Conservation (phyloP, 2,329 filamentous ascomycete species). For the Orbilia javanica region DNA sequence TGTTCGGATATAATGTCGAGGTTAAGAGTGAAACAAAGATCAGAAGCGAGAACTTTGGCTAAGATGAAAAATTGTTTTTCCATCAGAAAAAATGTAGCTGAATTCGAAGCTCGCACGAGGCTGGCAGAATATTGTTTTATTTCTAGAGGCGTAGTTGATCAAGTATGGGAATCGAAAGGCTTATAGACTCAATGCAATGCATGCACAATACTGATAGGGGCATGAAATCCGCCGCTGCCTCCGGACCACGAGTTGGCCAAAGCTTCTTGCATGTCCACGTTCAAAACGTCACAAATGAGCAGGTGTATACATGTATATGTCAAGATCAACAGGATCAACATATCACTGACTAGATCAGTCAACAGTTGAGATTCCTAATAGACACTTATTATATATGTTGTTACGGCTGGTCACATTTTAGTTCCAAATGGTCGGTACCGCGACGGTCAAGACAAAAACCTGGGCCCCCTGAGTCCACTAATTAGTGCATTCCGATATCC, state of each 20-base stretch:
- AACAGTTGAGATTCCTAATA: background rate
- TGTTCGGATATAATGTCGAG: background rate
- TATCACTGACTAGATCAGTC: background rate
- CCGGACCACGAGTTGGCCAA: background rate
- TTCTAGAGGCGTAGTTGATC: no score
- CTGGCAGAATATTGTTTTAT: no score
- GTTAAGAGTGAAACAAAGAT: background rate
- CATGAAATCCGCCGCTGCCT: no score
- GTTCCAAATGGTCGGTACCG: background rate
- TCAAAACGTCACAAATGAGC: background rate
- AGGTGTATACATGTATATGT: background rate
- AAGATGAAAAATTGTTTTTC: background rate
- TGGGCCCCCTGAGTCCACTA: background rate
- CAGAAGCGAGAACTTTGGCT: background rate
- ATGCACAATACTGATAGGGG: background rate
- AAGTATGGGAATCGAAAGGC: no score
- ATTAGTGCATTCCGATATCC: background rate
- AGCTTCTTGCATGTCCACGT: background rate
- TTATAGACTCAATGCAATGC: no score
- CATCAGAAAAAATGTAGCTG: background rate
- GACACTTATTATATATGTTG: background rate
- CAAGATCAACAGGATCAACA: constrained; percentile 39
- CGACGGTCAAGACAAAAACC: background rate
- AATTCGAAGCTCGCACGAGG: no score
- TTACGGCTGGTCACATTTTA: background rate